Conservation (phyloP, 352 stramenopile genomes). For the Phytophthora syringae region DNA sequence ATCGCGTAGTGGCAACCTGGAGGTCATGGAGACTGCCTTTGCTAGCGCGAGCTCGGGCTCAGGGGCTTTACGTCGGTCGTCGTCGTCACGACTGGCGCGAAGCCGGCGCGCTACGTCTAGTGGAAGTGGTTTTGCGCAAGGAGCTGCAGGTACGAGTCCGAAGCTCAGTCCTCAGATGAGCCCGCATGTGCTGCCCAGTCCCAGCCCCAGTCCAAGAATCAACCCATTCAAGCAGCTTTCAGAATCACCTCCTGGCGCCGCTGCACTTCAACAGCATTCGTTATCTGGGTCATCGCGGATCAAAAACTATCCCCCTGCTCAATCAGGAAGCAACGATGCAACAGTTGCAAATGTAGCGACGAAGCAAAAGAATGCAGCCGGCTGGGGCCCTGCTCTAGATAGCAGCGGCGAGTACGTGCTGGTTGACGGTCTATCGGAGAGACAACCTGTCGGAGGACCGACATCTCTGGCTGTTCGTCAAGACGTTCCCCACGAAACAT, state of each 20-base stretch:
- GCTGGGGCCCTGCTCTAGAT: constrained; percentile 40
- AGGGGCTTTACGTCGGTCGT: constrained; percentile 54
- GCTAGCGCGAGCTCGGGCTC: constrained; percentile 58
- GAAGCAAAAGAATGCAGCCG: constrained; percentile 26
- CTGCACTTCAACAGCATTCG: constrained; percentile 33
- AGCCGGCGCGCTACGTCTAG: constrained; percentile 67
- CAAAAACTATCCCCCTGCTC: constrained; percentile 9
- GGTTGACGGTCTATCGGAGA: constrained; percentile 55
- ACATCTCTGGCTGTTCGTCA: background rate
- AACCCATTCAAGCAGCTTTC: constrained; percentile 75
- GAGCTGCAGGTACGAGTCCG: constrained; percentile 41
- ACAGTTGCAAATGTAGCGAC: constrained; percentile 11
- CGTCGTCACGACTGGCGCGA: constrained; percentile 53
- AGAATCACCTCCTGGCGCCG: constrained; percentile 43
- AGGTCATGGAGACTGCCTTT: constrained; percentile 74
- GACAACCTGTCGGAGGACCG: constrained; percentile 8
- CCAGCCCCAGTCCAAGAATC: constrained; percentile 68
- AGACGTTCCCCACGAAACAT: background rate
- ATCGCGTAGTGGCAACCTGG: constrained; percentile 65
- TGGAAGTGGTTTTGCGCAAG: constrained; percentile 32
- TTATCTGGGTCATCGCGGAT: constrained; percentile 23
- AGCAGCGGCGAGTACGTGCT: constrained; percentile 75
- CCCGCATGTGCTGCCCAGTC: constrained; percentile 61
- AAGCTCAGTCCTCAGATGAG: constrained; percentile 78
- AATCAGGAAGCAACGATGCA: constrained; percentile 11